Percentiles rank a stretch among this genome's conserved stretches.
Conservation (phyloP, 371 early-diverging fungal species). For the Mucor sp. region DNA sequence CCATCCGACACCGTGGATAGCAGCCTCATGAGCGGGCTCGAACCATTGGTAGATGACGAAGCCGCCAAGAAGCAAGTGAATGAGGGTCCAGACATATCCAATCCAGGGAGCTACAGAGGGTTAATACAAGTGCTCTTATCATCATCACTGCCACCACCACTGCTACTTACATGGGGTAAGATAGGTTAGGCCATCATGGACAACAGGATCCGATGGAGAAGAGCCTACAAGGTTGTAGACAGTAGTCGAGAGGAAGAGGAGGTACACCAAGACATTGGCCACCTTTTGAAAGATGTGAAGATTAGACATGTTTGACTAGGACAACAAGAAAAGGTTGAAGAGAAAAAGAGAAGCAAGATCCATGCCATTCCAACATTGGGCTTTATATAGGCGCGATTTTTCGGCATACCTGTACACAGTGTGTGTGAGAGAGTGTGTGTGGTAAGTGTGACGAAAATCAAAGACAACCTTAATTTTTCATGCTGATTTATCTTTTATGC, state of each 20-base stretch:
- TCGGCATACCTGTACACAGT: background rate
- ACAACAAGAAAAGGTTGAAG: background rate
- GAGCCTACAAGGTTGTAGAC: conserved; percentile 62
- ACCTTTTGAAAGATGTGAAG: conserved; percentile 54
- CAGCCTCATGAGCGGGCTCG: conserved; percentile 60
- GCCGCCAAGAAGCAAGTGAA: conserved; percentile 68
- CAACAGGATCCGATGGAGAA: conserved; percentile 30
- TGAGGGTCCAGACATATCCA: conserved; percentile 63
- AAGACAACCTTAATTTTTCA: background rate
- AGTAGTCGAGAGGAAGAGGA: conserved; percentile 66
- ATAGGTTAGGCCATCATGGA: conserved; percentile 47
- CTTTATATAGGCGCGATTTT: background rate
- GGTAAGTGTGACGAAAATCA: conserved; percentile 7
- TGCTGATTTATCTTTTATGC: background rate
- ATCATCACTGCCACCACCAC: background rate
- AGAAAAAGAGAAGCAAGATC: conserved; percentile 4
- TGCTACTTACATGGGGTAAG: conserved; percentile 51
- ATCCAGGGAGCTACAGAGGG: conserved; percentile 44
- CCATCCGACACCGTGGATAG: conserved; percentile 65
- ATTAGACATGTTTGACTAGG: conserved; percentile 13
- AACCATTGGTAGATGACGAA: conserved; percentile 70
- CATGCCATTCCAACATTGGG: background rate
- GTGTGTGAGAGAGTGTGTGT: background rate
- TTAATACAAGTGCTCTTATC: background rate
- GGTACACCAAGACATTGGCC: conserved; percentile 69